Evolutionary conservation across 495 filamentous ascomycete genomes (phyloP), one percentile per base, ranked within the genome.

Genomic region (Hypoxylon perforatum): DNA sequence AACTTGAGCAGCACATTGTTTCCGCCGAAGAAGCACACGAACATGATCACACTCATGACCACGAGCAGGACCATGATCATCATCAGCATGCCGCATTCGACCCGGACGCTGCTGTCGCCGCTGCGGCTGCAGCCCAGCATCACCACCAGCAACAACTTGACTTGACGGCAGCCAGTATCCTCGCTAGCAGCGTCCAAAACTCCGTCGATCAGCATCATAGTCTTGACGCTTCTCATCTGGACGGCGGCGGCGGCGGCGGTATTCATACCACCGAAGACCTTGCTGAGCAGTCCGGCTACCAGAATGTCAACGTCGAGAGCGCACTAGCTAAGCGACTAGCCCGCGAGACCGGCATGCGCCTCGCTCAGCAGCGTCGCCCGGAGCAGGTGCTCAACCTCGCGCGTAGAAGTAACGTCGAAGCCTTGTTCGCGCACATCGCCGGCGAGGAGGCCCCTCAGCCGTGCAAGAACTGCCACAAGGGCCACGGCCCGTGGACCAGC

Each of bases 401-500:
- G 14, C 75, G 81, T 3, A 75, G 81, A 0, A 84, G 81, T 63
- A 84, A 84, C 33, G 81, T 84, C 10, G 81, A 84, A 51, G 81
- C 81, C 1, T 50, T 84, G 41, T 82, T 84, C 50, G 81, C 80
- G 8, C 81, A 84, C 56, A 82, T 84, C 23, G 76, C 80, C 1
- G 81, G 81, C 22, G 73, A 76, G 36, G 66, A 73, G 9, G 78
- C 80, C 0, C 75, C 78, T 0, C 69, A 77, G 3, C 80, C 77
- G 7, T 84, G 81, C 46, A 84, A 84, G 70, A 82, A 82, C 65
- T 84, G 81, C 63, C 80, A 82, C 66, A 84, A 84, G 58, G 81
- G 81, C 17, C 80, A 84, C 25, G 81, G 81, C 0, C 81, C 81
- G 1, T 84, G 81, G 81, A 79, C 71, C 0, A 75, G 65, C 14